These are phyloP conservation scores for Laetiporus sulphureus DNA, from an alignment of 1,284 basidiomycete species.

Conservation along the genomic window DNA sequence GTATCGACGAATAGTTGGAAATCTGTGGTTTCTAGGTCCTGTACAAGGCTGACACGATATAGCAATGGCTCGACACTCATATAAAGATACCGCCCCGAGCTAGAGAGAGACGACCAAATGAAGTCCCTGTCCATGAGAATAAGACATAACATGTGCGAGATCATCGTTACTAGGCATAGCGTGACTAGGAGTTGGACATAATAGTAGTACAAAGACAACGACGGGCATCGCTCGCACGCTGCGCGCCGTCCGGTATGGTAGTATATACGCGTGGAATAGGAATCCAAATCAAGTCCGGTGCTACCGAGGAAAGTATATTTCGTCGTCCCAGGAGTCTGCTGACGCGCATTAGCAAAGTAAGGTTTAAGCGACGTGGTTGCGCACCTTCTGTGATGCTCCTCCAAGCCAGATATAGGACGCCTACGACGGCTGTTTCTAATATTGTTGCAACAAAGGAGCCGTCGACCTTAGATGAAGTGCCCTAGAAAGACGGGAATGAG, in stretches of 20 bases:
- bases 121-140: too few relatives aligned
- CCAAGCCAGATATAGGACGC: constrained; percentile 74
- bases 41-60: too few relatives aligned
- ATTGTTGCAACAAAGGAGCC: constrained; percentile 78
- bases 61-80: too few relatives aligned
- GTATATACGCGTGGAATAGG: neutral
- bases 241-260: neutral
- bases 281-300: neutral
- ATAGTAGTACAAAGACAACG: neutral
- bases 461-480: constrained; percentile 49
- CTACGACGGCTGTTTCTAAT: constrained; percentile 66
- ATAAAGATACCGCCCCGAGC: too few relatives aligned
- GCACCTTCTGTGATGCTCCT: constrained; percentile 78
- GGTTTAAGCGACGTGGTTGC: constrained; percentile 19
- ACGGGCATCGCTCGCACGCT: neutral
- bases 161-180: neutral
- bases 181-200: too few relatives aligned
- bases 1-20: too few relatives aligned
- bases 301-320: constrained; percentile 21
- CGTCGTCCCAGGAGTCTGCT: constrained; percentile 21
- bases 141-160: too few relatives aligned
- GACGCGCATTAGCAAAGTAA: neutral
- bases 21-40: too few relatives aligned
- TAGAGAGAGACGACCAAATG: too few relatives aligned
- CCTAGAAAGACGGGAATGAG: constrained; percentile 8